A percentile compares a stretch with the other conserved stretches of the same genome.
phyloP scores from a whole-genome alignment of 2,329 filamentous ascomycete species.

The Fusarium sp. region DNA sequence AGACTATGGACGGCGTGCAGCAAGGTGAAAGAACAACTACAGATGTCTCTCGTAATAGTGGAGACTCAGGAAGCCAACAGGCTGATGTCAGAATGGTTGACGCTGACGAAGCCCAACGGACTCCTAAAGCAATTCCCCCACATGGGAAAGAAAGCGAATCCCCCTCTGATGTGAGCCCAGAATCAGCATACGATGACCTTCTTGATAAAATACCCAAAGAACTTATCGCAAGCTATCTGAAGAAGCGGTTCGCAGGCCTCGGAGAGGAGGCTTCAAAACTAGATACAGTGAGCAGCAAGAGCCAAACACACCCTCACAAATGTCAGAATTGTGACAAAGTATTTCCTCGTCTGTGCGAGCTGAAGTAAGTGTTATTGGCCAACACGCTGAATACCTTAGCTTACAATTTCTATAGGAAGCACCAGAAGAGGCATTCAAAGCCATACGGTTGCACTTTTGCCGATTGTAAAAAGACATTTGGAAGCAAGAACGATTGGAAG shows the following conservation, averaged over 20 bases:
- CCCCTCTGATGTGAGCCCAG: not conserved
- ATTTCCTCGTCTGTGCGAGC: constrained; percentile 63
- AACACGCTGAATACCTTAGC: not conserved
- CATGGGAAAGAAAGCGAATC: not conserved
- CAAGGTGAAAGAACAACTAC: not conserved
- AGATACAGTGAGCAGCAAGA: constrained; percentile 20
- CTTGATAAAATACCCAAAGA: constrained; percentile 46
- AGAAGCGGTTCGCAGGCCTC: constrained; percentile 10
- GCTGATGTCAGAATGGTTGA: constrained; percentile 31
- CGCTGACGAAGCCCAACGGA: constrained; percentile 16
- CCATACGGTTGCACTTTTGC: constrained; percentile 85
- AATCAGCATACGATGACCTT: constrained; percentile 33
- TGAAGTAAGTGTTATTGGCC: constrained; percentile 58
- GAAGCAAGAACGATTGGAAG: constrained; percentile 96
- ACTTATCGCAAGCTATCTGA: constrained; percentile 47
- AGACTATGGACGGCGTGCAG: constrained; percentile 18
- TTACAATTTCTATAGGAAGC: constrained; percentile 70
- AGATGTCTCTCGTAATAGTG: not conserved
- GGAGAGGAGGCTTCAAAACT: constrained; percentile 14
- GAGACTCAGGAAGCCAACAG: constrained; percentile 2
- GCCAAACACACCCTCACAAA: constrained; percentile 17
- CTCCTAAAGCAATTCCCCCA: not conserved
- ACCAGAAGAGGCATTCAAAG: constrained; percentile 80
- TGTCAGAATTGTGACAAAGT: constrained; percentile 58
- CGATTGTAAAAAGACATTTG: constrained; percentile 77